These are phyloP conservation scores for Candida incommunis DNA, from an alignment of 805 yeast genomes.

Conservation along the genomic window DNA sequence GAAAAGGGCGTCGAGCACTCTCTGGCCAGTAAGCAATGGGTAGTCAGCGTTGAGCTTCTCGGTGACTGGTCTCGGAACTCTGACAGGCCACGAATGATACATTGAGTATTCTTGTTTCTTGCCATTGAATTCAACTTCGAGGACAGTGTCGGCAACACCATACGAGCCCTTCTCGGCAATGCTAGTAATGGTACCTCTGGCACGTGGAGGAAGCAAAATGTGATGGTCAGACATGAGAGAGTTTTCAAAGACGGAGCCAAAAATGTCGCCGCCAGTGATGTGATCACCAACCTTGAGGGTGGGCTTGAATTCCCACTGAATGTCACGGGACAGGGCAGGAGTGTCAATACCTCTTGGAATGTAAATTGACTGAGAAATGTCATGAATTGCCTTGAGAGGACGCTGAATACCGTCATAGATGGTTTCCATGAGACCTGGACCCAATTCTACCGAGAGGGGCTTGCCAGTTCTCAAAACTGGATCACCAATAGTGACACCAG, in stretches of 20 bases:
- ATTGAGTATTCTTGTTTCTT: constrained; percentile 65
- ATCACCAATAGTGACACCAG: constrained; percentile 98
- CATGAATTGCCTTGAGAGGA: constrained; percentile 89
- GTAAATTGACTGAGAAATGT: constrained; percentile 77
- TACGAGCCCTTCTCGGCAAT: constrained; percentile 86
- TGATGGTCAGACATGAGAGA: constrained; percentile 86
- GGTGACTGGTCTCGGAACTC: constrained; percentile 98
- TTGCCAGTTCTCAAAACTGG: constrained; percentile 97
- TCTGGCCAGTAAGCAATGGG: constrained; percentile 95
- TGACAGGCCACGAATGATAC: constrained; percentile 99
- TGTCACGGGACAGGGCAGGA: constrained; percentile 79
- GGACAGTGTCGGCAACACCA: constrained; percentile 73
- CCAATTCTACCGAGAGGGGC: constrained; percentile 97
- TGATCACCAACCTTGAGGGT: constrained; percentile 84
- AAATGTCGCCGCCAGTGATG: constrained; percentile 95
- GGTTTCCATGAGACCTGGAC: constrained; percentile 99
- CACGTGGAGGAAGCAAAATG: constrained; percentile 93
- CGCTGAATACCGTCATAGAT: constrained; percentile 99
- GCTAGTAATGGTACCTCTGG: constrained; percentile 89
- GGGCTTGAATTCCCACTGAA: constrained; percentile 79
- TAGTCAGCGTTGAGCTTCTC: constrained; percentile 86
- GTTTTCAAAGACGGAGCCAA: constrained; percentile 88
- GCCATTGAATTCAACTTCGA: constrained; percentile 94
- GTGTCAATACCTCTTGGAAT: constrained; percentile 98
- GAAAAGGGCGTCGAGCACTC: constrained; percentile 94